Percentiles rank a stretch among this genome's conserved stretches.
Evolutionary conservation across 2,329 filamentous ascomycete species (phyloP).

Genomic region (Trichoderma harzianum): DNA sequence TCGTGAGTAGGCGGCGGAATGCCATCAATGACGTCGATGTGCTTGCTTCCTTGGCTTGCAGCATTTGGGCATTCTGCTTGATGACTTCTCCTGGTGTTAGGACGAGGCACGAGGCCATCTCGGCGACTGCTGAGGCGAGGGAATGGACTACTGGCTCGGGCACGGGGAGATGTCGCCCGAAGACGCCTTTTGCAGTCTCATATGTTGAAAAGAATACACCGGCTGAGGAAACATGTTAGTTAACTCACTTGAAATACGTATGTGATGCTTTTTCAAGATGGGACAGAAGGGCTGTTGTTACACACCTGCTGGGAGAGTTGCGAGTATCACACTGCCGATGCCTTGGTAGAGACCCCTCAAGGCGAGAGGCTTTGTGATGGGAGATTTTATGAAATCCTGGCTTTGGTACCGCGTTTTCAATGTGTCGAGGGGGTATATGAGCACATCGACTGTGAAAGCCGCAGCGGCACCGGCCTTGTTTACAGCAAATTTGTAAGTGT

Average conservation of each 20-base stretch:
- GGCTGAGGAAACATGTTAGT: conserved; percentile 44
- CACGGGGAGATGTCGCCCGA: conserved; percentile 52
- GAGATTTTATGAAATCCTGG: conserved; percentile 63
- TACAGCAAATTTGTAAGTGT: not conserved
- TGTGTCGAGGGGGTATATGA: conserved; percentile 86
- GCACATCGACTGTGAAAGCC: conserved; percentile 79
- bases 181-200: conserved; percentile 66
- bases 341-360: conserved; percentile 83
- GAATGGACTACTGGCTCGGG: conserved; percentile 70
- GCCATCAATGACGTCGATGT: conserved; percentile 46
- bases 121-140: conserved; percentile 69
- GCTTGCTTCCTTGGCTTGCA: conserved; percentile 36
- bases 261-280: too few species aligned
- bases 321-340: conserved; percentile 77
- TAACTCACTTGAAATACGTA: not conserved
- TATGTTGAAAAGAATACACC: conserved; percentile 90
- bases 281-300: not conserved
- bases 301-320: conserved; percentile 80
- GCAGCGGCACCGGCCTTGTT: conserved; percentile 75
- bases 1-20: conserved; percentile 48
- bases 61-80: conserved; percentile 91
- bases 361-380: conserved; percentile 50
- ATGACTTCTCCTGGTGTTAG: conserved; percentile 86
- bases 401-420: conserved; percentile 84
- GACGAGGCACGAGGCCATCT: conserved; percentile 81